Percentiles rank a stretch among this genome's conserved stretches.
Conservation (phyloP, 148 eudicot species). For the Spergularia marina region DNA sequence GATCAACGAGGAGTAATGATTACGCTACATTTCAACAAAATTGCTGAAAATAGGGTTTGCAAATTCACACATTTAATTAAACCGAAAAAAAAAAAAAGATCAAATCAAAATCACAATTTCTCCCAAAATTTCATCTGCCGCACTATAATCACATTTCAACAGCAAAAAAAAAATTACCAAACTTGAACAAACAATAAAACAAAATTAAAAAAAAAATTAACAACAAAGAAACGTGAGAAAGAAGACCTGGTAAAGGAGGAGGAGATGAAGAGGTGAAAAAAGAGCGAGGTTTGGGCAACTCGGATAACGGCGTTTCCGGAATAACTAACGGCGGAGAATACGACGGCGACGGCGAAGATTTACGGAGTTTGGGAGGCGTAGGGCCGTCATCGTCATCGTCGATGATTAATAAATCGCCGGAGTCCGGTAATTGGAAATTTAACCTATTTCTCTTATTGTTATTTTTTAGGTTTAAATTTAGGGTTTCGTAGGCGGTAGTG, state of each 20-base stretch:
- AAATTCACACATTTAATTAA: no score
- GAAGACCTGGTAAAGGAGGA: constrained; percentile 7
- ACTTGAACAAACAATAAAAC: background rate
- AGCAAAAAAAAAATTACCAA: background rate
- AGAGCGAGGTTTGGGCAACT: constrained; percentile 25
- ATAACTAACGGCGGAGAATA: constrained; percentile 34
- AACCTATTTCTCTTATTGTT: constrained; percentile 30
- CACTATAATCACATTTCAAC: no score
- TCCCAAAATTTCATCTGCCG: no score
- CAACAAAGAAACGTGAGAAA: background rate
- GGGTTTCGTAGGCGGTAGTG: background rate
- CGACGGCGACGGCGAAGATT: background rate
- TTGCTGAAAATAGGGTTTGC: no score
- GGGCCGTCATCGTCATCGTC: constrained; percentile 34
- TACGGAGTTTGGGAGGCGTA: constrained; percentile 17
- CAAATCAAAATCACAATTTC: no score
- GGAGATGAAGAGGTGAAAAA: constrained; percentile 23
- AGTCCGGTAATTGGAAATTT: constrained; percentile 15
- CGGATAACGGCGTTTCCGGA: constrained; percentile 47
- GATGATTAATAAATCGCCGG: constrained; percentile 28
- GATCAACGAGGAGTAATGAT: no score
- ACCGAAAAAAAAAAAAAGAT: no score
- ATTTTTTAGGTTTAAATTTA: constrained; percentile 7
- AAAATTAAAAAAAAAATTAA: background rate
- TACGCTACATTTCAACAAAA: no score